Evolutionary conservation across 2,329 filamentous ascomycete species (phyloP).

Genomic region (Sporothrix luriei): DNA sequence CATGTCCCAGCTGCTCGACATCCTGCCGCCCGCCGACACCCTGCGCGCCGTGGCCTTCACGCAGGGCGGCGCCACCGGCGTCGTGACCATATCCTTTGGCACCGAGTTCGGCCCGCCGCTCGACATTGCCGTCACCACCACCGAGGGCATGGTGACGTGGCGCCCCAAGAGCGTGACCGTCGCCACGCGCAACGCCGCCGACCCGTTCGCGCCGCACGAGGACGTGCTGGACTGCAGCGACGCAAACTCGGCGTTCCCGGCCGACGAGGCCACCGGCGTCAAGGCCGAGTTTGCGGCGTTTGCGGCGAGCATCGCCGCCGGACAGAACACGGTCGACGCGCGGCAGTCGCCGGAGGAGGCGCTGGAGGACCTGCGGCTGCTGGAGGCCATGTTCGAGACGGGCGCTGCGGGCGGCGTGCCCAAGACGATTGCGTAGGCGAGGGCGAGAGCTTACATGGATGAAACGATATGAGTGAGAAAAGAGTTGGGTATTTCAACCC

Average conservation of each 20-base stretch:
- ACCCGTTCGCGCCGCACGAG: constrained; percentile 13
- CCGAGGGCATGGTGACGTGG: constrained; percentile 40
- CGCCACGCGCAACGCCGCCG: constrained; percentile 23
- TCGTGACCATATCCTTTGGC: constrained; percentile 40
- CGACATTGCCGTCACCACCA: constrained; percentile 40
- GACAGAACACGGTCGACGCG: constrained; percentile 34
- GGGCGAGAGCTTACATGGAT: background rate
- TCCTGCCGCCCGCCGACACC: constrained; percentile 68
- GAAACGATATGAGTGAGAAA: background rate
- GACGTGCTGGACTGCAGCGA: constrained; percentile 34
- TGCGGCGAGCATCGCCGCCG: constrained; percentile 37
- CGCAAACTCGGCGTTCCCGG: constrained; percentile 33
- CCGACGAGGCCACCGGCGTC: constrained; percentile 38
- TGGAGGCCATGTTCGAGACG: constrained; percentile 41
- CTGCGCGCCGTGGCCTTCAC: constrained; percentile 56
- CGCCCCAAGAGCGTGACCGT: constrained; percentile 36
- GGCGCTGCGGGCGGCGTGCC: constrained; percentile 35
- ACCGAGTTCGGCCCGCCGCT: constrained; percentile 41
- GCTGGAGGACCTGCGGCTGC: constrained; percentile 40
- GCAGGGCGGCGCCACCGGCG: constrained; percentile 38
- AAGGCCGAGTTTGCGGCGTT: constrained; percentile 42
- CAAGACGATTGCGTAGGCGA: constrained; percentile 24
- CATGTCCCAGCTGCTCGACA: constrained; percentile 55
- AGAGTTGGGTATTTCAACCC: background rate
- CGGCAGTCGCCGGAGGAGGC: constrained; percentile 41